Base-by-base conservation (phyloP, 2,329 filamentous ascomycete genomes). In the Scedosporium apiospermum region DNA sequence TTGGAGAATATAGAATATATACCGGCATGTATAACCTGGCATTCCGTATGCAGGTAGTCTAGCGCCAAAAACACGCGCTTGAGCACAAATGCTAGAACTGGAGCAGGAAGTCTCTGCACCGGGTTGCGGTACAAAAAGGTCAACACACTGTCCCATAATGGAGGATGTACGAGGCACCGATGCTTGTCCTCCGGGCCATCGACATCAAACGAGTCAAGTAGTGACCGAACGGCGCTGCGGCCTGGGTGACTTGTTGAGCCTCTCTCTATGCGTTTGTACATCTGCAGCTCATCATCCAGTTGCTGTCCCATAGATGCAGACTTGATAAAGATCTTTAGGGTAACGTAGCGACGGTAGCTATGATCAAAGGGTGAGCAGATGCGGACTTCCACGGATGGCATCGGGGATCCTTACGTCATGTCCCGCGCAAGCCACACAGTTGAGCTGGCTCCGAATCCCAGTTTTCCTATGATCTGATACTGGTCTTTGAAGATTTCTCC, bases 1-100 rank as follows among this genome's bases (percentile, higher is more conserved):
- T n/a, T n/a, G n/a, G n/a, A n/a, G n/a, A n/a, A n/a, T n/a, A n/a
- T n/a, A n/a, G n/a, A n/a, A n/a, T n/a, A n/a, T n/a, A n/a, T 66
- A 80, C 77, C 78, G 61, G 78, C 76, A 65, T 81, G 77, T 51
- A 80, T 72, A 18, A 80, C 67, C 12, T 73, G 65, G 68, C 77
- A 80, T 64, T 80, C 75, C 1, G 68, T 75, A 64, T 81, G 79
- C 1, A 82, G 65, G 65, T 71, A 81, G 41, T 81, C 76, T 41
- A 81, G 65, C 0, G 75, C 77, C 7, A 76, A 66, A 61, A 81
- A 78, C 1, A 80, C 65, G 0, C 70, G 73, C 3, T 69, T 65
- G 16, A 81, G 72, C 0, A 74, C 65, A 27, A 74, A 67, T 4
- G 71, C 72, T 0, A 79, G 58, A 3, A 77, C 67, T 1, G 69